Evolutionary conservation across 768 basidiomycete species (phyloP).

Genomic region (Lactarius sp.): DNA sequence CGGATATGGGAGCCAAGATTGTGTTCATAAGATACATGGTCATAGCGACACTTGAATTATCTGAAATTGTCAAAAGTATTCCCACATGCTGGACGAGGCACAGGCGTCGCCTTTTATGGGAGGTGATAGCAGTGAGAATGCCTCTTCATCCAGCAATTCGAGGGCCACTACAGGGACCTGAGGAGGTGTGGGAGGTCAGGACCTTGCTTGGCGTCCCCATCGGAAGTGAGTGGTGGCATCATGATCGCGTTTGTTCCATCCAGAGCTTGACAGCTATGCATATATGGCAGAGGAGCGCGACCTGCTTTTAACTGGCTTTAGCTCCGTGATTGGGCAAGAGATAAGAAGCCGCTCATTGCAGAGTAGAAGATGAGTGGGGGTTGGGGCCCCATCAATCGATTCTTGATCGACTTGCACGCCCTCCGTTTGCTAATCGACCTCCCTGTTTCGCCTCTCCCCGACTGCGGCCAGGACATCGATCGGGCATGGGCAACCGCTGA

Average conservation of each 20-base stretch:
- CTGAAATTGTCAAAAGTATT: too few species aligned
- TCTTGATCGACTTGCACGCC: slow-evolving; percentile 7
- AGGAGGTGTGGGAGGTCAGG: slow-evolving; percentile 26
- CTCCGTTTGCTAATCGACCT: neutral
- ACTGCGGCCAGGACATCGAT: neutral
- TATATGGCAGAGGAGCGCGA: slow-evolving; percentile 14
- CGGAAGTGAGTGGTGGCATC: slow-evolving; percentile 25
- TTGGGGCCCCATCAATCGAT: slow-evolving; percentile 16
- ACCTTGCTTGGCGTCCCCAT: slow-evolving; percentile 17
- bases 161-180: slow-evolving; percentile 6
- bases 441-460: slow-evolving; percentile 23
- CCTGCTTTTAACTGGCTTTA: slow-evolving; percentile 7
- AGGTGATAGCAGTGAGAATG: neutral
- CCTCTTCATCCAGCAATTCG: slow-evolving; percentile 5
- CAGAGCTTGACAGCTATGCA: slow-evolving; percentile 20
- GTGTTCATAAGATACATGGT: too few species aligned
- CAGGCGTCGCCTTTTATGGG: neutral
- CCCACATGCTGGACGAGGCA: slow-evolving; percentile 9
- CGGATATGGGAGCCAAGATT: too few species aligned
- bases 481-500: slow-evolving; percentile 13
- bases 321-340: slow-evolving; percentile 1
- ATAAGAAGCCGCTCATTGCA: slow-evolving; percentile 13
- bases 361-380: slow-evolving; percentile 4
- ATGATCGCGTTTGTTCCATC: slow-evolving; percentile 26
- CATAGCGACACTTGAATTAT: too few species aligned